Evolutionary conservation across 352 stramenopile species (phyloP), one percentile per base, ranked within the genome.

Genomic region (Phytophthora tubulina): DNA sequence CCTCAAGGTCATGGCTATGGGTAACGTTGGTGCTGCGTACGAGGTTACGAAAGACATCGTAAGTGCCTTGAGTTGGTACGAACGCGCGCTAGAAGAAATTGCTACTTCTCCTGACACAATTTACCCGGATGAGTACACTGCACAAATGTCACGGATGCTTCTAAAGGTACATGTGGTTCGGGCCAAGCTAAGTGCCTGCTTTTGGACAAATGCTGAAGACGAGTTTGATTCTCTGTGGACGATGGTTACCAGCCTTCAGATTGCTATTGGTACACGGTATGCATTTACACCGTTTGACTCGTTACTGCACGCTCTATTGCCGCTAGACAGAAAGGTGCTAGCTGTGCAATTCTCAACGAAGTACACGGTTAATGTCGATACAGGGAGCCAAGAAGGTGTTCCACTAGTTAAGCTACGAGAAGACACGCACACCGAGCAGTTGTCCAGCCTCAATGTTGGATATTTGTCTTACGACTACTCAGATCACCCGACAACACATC

Each of bases 391-490:
- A 30, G 15, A 39, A n/a, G 1, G 63, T 35, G 14, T 10, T 3
- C 10, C 15, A n/a, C 8, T 11, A 14, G 31, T 27, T 27, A 49
- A 70, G 17, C 17, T 33, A 51, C n/a, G 31, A 30, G 21, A 49
- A 52, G 49, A 53, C 1, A 17, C 30, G n/a, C n/a, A 42, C 31
- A 35, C 38, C 4, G 21, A 57, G 36, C 68, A 21, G 48, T 41
- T 42, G n/a, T 44, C 46, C 8, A 68, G 58, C 42, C 73, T 97
- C 11, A 72, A 82, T 50, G 67, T 96, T 27, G 90, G 76, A n/a
- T 96, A 95, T 69, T 51, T 96, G 17, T 93, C 85, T 21, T 92
- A 91, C 67, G 90, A 97, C 60, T 97, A 90, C 62, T 72, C 80
- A 21, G 79, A 97, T 57, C 90, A 97, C 36, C 90, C 90, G 33